phyloP scores from a whole-genome alignment of 129 eudicot genomes.

The Smallanthus sonchifolius region DNA sequence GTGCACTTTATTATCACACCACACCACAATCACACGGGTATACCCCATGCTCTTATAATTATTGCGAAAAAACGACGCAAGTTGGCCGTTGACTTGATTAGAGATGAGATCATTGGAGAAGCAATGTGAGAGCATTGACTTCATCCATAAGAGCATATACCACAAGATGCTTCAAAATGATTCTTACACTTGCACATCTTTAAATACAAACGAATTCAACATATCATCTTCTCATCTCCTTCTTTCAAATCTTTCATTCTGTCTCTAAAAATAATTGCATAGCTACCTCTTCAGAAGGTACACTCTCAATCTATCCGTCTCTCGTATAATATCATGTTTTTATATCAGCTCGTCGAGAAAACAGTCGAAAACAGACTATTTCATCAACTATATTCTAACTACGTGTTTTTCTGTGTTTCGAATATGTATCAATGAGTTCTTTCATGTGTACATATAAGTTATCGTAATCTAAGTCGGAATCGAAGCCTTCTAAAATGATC shows the following conservation, averaged over 20 bases:
- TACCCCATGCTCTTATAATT: too few species aligned
- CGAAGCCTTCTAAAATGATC: neutral
- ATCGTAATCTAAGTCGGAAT: neutral
- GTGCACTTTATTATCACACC: too few species aligned
- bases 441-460: neutral
- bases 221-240: conserved; percentile 1
- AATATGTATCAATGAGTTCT: neutral
- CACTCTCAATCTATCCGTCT: neutral
- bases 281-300: conserved; percentile 24
- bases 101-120: conserved; percentile 5
- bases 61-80: neutral
- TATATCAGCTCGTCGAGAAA: neutral
- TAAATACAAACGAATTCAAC: conserved; percentile 8
- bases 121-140: conserved; percentile 21
- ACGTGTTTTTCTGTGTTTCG: neutral
- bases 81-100: conserved; percentile 11
- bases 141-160: conserved; percentile 12
- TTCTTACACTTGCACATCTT: neutral
- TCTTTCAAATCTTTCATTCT: neutral
- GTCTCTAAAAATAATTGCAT: conserved; percentile 1
- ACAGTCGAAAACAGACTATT: neutral
- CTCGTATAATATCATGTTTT: neutral
- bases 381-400: neutral
- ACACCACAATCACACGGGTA: too few species aligned
- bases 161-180: conserved; percentile 13